Evolutionary conservation across 208 protist species (phyloP), one percentile per base, ranked within the genome.

Genomic region (Trypanosoma scelopori): DNA sequence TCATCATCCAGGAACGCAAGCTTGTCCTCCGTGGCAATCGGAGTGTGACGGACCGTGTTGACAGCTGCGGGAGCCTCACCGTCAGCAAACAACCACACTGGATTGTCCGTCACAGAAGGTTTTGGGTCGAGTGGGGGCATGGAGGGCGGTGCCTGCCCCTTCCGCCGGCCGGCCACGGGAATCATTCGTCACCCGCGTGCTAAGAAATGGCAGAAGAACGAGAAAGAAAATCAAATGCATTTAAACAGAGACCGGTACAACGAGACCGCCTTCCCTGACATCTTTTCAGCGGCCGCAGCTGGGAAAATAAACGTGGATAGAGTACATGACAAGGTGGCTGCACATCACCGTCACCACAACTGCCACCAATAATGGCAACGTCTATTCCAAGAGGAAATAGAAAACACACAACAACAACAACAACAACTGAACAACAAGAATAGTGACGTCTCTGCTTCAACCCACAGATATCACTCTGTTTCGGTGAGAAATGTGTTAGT

Each of bases 1-100:
- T 72, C 77, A 57, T 79, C 76, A 49, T 76, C 71, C 39, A 83
- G 57, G 71, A 83, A 83, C 18, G 66, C 55, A 18, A 75, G 64
- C 20, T 72, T 50, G 46, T 78, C 70, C 15, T 59, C 35, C 16
- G 59, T 47, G n/a, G 52, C 11, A 3, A 46, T 27, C 11, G 49
- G 13, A 25, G 72, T 53, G 22, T 15, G 28, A 7, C 27, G 5
- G 18, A 28, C 6, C 25, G 35, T n/a, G 3, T 9, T 48, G 3
- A 16, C 57, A 48, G 41, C 22, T 30, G 52, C 42, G 22, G 57
- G 25, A 41, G 59, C 43, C 9, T 28, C 51, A 20, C 35, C 43
- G 4, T 23, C 61, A 7, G 28, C 71, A 23, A 69, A 43, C 42
- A 76, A 56, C 71, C 71, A 78, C 20, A 49, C 50, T n/a, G 68